Evolutionary conservation across 2,329 filamentous ascomycete genomes (phyloP).

Genomic region (Apiospora marii): DNA sequence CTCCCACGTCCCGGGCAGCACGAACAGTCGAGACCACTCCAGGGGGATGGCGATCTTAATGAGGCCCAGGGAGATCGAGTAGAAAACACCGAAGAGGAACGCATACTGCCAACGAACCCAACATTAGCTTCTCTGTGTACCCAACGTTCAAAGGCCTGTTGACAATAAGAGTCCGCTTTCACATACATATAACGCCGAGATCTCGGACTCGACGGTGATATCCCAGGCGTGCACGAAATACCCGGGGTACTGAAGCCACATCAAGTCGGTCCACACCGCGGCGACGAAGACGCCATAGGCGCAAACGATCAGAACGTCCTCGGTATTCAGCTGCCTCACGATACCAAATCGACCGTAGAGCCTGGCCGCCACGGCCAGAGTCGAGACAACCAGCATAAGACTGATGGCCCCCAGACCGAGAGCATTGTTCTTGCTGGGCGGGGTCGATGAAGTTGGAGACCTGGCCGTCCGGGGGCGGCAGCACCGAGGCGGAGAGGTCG

Average conservation of each 20-base stretch:
- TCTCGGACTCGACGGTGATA: constrained; percentile 36
- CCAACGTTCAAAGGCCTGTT: background rate
- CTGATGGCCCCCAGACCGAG: constrained; percentile 20
- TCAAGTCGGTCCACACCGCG: background rate
- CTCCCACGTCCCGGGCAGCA: constrained; percentile 35
- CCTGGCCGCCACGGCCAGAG: constrained; percentile 15
- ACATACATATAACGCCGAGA: constrained; percentile 37
- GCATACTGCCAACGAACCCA: constrained; percentile 34
- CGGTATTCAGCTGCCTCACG: background rate
- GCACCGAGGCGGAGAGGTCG: constrained; percentile 22
- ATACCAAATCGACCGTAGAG: background rate
- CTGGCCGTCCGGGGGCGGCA: constrained; percentile 24
- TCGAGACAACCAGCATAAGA: constrained; percentile 19
- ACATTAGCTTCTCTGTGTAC: background rate
- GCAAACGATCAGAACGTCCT: background rate
- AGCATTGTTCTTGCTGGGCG: constrained; percentile 22
- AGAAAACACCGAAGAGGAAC: constrained; percentile 41
- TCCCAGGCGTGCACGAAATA: constrained; percentile 47
- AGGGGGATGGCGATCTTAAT: constrained; percentile 52
- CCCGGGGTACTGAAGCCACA: constrained; percentile 35
- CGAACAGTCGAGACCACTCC: constrained; percentile 46
- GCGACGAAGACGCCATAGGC: background rate
- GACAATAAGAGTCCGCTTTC: background rate
- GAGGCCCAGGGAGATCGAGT: constrained; percentile 45
- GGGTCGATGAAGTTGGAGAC: constrained; percentile 26